A percentile compares a stretch with the other conserved stretches of the same genome.
Evolutionary conservation across 306 rosid genomes (phyloP).

Genomic region (Lathyrus oleraceus): DNA sequence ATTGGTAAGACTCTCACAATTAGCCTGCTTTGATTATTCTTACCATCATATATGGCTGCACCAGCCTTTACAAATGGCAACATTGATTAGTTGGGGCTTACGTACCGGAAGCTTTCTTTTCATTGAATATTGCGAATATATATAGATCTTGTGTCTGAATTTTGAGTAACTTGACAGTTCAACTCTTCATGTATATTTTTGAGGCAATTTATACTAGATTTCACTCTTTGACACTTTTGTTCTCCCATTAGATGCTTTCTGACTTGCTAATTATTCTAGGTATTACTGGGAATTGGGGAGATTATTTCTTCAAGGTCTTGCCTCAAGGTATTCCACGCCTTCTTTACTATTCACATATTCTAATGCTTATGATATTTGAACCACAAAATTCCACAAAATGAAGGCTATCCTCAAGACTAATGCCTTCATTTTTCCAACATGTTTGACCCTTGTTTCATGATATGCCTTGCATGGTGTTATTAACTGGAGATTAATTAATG

Average conservation of each 20-base stretch:
- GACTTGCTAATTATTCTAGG: conserved; percentile 48
- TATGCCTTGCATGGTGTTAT: conserved; percentile 20
- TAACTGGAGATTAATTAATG: background rate
- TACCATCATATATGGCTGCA: conserved; percentile 4
- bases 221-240: conserved; percentile 1
- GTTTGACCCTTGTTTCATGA: conserved; percentile 23
- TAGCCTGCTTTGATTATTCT: conserved; percentile 5
- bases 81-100: conserved; percentile 10
- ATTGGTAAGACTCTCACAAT: conserved; percentile 57
- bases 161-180: conserved; percentile 12
- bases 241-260: conserved; percentile 26
- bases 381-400: too few species aligned
- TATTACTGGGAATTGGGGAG: conserved; percentile 86
- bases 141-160: background rate
- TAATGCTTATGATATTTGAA: conserved; percentile 17
- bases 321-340: conserved; percentile 64
- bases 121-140: conserved; percentile 12
- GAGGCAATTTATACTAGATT: conserved; percentile 26
- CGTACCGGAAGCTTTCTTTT: background rate
- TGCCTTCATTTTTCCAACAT: conserved; percentile 19
- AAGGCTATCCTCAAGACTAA: conserved; percentile 4
- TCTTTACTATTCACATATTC: conserved; percentile 19
- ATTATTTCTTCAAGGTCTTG: conserved; percentile 84
- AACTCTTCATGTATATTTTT: conserved; percentile 15
- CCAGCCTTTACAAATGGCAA: conserved; percentile 11